Base-by-base conservation (phyloP, 352 stramenopile species). In the Thalassiosira ordinaria region DNA sequence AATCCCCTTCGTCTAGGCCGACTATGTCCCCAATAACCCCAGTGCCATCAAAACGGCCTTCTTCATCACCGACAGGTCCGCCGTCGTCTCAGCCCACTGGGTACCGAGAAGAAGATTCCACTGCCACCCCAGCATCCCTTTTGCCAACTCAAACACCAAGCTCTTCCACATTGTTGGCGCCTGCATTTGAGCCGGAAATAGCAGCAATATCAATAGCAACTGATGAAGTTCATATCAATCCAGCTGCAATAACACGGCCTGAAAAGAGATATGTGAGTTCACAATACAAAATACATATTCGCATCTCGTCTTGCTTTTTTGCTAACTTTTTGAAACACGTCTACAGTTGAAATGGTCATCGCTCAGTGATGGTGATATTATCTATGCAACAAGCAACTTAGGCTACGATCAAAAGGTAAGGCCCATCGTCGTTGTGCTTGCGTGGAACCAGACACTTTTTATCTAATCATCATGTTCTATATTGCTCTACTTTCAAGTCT, bases 231-330 rank as follows among this genome's bases (percentile, higher is more conserved):
- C 16, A 7, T 51, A 14, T 24, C 7, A 69, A 69, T 70, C 47
- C 69, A 20, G 33, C 60, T 3, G 29, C 47, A 44, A 14, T 55
- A 13, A 56, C 37, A 27, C 60, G 70, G 7, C 69, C 69, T 56
- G 8, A 44, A 8, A 71, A 62, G 24, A 78, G 69, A 55, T 78
- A 56, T 47, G 62, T 51, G 16, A 51, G 46, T 31, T 55, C n/a
- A 55, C 14, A 55, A 31, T 20, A 51, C 35, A 44, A 13, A 13
- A 44, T 44, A 13, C 35, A 44, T 44, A 6, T 44, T 44, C 35
- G 13, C 6, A 44, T 44, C 35, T 44, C 35, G n/a, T n/a, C n/a
- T n/a, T n/a, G n/a, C n/a, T n/a, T n/a, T n/a, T n/a, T n/a, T n/a
- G n/a, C n/a, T n/a, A n/a, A n/a, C n/a, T n/a, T n/a, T n/a, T n/a